phyloP scores from a whole-genome alignment of 352 stramenopile species.

The Pythium dissimile region DNA sequence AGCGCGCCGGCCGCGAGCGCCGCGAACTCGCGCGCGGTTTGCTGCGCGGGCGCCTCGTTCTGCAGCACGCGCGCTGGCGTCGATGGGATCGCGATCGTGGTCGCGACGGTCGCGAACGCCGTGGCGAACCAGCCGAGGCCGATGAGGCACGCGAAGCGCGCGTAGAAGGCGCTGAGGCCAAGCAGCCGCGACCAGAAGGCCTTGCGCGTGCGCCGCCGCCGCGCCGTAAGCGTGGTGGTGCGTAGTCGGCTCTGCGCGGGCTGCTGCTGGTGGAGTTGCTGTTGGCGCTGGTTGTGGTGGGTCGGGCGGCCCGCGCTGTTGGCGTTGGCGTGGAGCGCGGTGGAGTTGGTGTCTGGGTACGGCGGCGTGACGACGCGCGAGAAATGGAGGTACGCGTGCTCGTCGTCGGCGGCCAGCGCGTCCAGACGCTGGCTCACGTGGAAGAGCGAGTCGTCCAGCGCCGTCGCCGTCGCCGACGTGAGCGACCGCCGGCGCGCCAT shows the following conservation, averaged over 20 bases:
- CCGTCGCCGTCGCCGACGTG: background rate
- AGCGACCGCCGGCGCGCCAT: conserved; percentile 8
- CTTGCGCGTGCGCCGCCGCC: background rate
- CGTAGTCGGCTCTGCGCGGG: background rate
- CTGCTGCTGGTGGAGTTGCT: background rate
- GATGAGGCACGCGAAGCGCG: conserved; percentile 6
- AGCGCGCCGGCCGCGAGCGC: conserved; percentile 26
- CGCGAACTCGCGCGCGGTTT: conserved; percentile 7
- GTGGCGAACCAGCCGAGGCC: conserved; percentile 9
- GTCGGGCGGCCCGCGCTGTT: background rate
- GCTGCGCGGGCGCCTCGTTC: too few species aligned
- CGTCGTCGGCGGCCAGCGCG: conserved; percentile 23
- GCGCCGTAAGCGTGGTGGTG: conserved; percentile 5
- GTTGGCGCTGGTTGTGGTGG: background rate
- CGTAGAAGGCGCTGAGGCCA: conserved; percentile 18
- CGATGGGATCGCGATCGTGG: background rate
- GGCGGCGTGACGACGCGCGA: conserved; percentile 13
- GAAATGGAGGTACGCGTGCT: conserved; percentile 20
- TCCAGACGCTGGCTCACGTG: conserved; percentile 25
- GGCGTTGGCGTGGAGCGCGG: background rate
- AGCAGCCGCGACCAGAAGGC: background rate
- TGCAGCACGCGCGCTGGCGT: background rate
- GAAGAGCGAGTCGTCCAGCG: conserved; percentile 21
- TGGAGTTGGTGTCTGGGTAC: background rate
- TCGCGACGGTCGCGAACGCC: conserved; percentile 2